Conservation (phyloP, 108 stramenopile species). For the Craspedostauros australis region DNA sequence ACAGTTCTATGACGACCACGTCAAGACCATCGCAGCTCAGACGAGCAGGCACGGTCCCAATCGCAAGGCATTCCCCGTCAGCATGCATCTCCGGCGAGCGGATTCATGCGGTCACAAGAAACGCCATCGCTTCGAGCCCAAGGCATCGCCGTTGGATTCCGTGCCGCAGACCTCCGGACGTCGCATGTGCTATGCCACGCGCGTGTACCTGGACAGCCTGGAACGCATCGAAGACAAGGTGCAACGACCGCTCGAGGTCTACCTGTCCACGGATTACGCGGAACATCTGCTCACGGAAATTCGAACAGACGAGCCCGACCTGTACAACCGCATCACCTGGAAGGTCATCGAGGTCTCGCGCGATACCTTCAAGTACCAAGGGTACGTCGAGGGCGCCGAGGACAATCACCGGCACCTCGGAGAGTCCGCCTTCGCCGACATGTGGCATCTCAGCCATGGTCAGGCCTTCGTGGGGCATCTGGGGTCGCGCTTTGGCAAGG, state of each 20-base stretch:
- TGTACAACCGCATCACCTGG: slow-evolving; percentile 11
- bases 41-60: background rate
- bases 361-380: slow-evolving; percentile 2
- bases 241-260: slow-evolving; percentile 11
- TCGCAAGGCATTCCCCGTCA: slow-evolving; percentile 7
- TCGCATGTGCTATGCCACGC: slow-evolving; percentile 13
- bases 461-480: slow-evolving; percentile 30
- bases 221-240: slow-evolving; percentile 5
- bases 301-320: background rate
- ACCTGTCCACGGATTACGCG: slow-evolving; percentile 16
- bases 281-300: slow-evolving; percentile 14
- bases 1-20: slow-evolving; percentile 2
- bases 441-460: slow-evolving; percentile 27
- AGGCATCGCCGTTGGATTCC: slow-evolving; percentile 8
- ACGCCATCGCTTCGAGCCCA: background rate
- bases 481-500: slow-evolving; percentile 28
- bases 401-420: slow-evolving; percentile 9
- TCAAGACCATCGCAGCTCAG: background rate
- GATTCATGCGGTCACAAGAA: slow-evolving; percentile 19
- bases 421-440: slow-evolving; percentile 18
- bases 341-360: slow-evolving; percentile 11
- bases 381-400: slow-evolving; percentile 5
- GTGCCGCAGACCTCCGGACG: slow-evolving; percentile 1
- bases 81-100: slow-evolving; percentile 19
- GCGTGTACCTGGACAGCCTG: slow-evolving; percentile 11